These are phyloP conservation scores for Hypoxylon sp. DNA, from an alignment of 2,329 filamentous ascomycete species.

Conservation along the genomic window DNA sequence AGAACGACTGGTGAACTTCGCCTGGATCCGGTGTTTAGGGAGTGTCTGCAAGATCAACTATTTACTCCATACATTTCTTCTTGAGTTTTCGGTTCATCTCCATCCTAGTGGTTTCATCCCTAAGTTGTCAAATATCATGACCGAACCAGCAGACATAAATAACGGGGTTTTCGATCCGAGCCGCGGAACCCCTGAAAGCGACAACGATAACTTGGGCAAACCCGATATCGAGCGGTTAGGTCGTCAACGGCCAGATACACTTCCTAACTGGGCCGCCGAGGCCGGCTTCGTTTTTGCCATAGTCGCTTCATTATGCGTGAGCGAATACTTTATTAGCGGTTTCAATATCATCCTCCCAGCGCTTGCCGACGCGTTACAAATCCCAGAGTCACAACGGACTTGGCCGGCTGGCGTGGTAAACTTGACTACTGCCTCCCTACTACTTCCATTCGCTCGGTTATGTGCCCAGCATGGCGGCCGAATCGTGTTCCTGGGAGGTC, in stretches of 20 bases:
- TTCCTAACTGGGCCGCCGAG: constrained; percentile 66
- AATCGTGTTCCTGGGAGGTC: constrained; percentile 70
- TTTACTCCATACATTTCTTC: not conserved
- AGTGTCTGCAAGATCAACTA: not conserved
- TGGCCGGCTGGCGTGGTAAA: constrained; percentile 77
- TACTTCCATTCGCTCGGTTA: constrained; percentile 75
- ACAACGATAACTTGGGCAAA: constrained; percentile 44
- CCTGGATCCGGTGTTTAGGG: constrained; percentile 9
- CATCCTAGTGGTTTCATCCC: not conserved
- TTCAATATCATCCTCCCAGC: constrained; percentile 81
- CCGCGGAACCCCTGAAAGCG: constrained; percentile 31
- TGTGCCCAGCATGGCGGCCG: constrained; percentile 76
- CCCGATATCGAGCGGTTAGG: constrained; percentile 69
- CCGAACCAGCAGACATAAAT: constrained; percentile 23
- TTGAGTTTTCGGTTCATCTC: not conserved
- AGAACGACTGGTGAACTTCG: not conserved
- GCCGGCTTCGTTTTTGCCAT: constrained; percentile 72
- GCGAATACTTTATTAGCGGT: constrained; percentile 84
- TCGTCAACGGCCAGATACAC: constrained; percentile 68
- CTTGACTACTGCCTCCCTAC: constrained; percentile 66
- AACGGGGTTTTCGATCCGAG: constrained; percentile 33
- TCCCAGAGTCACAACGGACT: constrained; percentile 71
- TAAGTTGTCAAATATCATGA: constrained; percentile 20
- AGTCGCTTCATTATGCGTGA: constrained; percentile 70
- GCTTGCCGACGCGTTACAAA: constrained; percentile 72